Conservation (phyloP, 1,284 basidiomycete species). For the Cryptococcus wingfieldii region DNA sequence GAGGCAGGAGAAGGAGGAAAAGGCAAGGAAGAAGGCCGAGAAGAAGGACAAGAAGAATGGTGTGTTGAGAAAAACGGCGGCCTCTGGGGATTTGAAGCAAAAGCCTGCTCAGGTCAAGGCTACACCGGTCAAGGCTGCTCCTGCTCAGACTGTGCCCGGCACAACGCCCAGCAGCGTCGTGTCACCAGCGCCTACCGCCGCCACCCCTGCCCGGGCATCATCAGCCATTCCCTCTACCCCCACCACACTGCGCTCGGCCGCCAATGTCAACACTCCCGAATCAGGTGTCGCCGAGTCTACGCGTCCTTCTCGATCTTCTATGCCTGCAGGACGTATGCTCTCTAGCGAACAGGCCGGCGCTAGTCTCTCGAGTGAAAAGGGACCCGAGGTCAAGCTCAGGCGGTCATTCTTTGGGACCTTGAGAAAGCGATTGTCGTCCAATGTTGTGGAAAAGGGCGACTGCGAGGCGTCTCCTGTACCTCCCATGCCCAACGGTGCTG, state of each 20-base stretch:
- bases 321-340: neutral
- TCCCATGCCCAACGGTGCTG: neutral
- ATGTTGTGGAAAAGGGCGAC: neutral
- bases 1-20: conserved; percentile 23
- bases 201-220: neutral
- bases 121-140: neutral
- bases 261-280: neutral
- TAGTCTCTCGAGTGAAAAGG: neutral
- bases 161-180: neutral
- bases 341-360: neutral
- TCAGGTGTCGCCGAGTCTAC: conserved; percentile 4
- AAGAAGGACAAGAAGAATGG: conserved; percentile 20
- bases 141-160: conserved; percentile 1
- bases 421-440: conserved; percentile 17
- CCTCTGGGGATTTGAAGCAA: neutral
- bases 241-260: neutral
- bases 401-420: conserved; percentile 26
- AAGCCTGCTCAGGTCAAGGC: neutral
- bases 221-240: conserved; percentile 1
- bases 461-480: neutral
- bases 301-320: neutral
- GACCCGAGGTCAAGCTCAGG: conserved; percentile 5
- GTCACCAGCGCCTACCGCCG: neutral
- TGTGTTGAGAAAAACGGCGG: conserved; percentile 2
- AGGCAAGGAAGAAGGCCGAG: conserved; percentile 22